A percentile compares a stretch with the other conserved stretches of the same genome.
phyloP scores from a whole-genome alignment of 1,139 yeast genomes.

The Saccharomyces pastorianus region DNA sequence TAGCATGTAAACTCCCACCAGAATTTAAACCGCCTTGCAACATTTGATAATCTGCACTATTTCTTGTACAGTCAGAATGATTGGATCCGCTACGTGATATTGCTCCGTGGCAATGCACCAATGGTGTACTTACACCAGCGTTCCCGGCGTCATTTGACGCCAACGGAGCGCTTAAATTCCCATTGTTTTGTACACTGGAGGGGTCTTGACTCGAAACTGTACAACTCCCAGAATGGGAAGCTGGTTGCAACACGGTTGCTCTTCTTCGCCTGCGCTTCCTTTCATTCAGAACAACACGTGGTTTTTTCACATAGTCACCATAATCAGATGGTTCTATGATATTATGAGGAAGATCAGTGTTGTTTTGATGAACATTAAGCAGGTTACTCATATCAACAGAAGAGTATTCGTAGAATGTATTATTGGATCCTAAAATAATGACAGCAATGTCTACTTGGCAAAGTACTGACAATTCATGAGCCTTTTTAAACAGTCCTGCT shows the following conservation, averaged over 20 bases:
- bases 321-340: conserved; percentile 54
- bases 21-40: neutral
- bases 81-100: neutral
- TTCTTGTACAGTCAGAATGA: neutral
- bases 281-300: conserved; percentile 24
- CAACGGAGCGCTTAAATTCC: neutral
- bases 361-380: conserved; percentile 43
- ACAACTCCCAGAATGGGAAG: neutral
- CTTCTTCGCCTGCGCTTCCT: conserved; percentile 20
- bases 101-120: neutral
- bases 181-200: neutral
- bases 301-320: conserved; percentile 33
- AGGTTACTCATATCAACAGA: conserved; percentile 62
- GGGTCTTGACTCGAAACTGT: neutral
- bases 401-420: conserved; percentile 68
- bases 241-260: neutral
- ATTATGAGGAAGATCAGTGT: conserved; percentile 40
- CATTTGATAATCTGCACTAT: neutral
- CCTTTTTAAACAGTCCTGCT: conserved; percentile 92
- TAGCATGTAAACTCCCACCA: neutral
- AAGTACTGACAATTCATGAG: conserved; percentile 84
- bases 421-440: conserved; percentile 78
- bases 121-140: neutral
- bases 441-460: conserved; percentile 93
- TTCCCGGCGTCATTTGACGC: neutral